Evolutionary conservation across 768 basidiomycete genomes (phyloP).

Genomic region (Calocybe cyanea): DNA sequence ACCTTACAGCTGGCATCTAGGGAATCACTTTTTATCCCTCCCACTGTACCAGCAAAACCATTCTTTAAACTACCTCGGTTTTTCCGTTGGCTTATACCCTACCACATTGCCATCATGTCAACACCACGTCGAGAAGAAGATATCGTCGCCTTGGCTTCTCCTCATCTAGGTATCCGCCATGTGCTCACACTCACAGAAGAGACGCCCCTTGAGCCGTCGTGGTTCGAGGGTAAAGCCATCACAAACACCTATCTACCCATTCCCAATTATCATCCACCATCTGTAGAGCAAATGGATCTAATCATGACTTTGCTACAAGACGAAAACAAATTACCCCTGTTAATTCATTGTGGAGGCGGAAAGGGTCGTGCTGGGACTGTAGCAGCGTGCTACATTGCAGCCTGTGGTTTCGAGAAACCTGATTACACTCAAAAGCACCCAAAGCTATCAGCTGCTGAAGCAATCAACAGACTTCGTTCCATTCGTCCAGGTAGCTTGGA

Average conservation of each 20-base stretch:
- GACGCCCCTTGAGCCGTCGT: slow-evolving; percentile 39
- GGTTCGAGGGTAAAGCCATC: slow-evolving; percentile 44
- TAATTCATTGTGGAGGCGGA: slow-evolving; percentile 62
- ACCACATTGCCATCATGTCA: slow-evolving; percentile 57
- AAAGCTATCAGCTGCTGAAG: slow-evolving; percentile 42
- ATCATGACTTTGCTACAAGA: slow-evolving; percentile 45
- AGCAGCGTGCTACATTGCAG: slow-evolving; percentile 55
- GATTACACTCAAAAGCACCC: slow-evolving; percentile 39
- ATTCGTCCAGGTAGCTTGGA: slow-evolving; percentile 57
- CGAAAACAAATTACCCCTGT: slow-evolving; percentile 40
- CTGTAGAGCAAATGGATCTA: slow-evolving; percentile 58
- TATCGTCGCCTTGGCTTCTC: slow-evolving; percentile 41
- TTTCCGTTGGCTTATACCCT: slow-evolving; percentile 62
- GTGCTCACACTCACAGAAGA: slow-evolving; percentile 60
- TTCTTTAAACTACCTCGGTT: slow-evolving; percentile 49
- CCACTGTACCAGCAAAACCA: background rate
- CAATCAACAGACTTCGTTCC: slow-evolving; percentile 42
- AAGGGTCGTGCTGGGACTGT: slow-evolving; percentile 63
- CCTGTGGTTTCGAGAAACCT: slow-evolving; percentile 50
- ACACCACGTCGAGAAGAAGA: slow-evolving; percentile 50
- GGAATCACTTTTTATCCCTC: slow-evolving; percentile 36
- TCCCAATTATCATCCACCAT: slow-evolving; percentile 49
- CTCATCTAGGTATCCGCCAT: slow-evolving; percentile 50
- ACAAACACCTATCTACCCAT: slow-evolving; percentile 55
- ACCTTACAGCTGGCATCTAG: slow-evolving; percentile 38